A percentile compares a stretch with the other conserved stretches of the same genome.
Conservation (phyloP, 345 rosid genomes). For the Cardamine chenopodiifolia region DNA sequence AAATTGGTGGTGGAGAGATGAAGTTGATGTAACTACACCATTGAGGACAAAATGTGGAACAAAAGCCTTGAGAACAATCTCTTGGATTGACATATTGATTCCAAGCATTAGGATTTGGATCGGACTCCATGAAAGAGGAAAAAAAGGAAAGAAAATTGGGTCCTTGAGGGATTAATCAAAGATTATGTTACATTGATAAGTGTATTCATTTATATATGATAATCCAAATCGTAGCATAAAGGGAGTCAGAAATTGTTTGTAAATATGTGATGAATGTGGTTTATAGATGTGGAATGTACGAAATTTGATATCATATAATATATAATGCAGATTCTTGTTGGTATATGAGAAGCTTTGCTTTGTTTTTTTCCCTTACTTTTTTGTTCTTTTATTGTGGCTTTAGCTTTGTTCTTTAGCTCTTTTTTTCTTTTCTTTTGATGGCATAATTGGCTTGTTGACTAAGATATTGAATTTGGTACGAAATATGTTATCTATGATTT, state of each 20-base stretch:
- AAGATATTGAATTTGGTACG: slow-evolving; percentile 33
- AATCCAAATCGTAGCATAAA: slow-evolving; percentile 22
- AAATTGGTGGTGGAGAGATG: slow-evolving; percentile 68
- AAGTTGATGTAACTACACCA: slow-evolving; percentile 67
- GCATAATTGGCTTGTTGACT: slow-evolving; percentile 45
- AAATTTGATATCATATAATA: slow-evolving; percentile 15
- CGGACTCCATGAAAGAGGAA: slow-evolving; percentile 40
- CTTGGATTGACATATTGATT: slow-evolving; percentile 57
- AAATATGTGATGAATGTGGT: slow-evolving; percentile 11
- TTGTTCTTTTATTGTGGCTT: slow-evolving; percentile 43
- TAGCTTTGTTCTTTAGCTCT: slow-evolving; percentile 42
- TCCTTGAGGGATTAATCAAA: slow-evolving; percentile 18
- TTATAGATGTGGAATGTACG: slow-evolving; percentile 12
- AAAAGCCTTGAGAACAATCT: slow-evolving; percentile 79
- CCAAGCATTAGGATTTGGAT: slow-evolving; percentile 50
- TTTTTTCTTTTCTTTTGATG: slow-evolving; percentile 29
- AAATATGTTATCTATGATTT: slow-evolving; percentile 23
- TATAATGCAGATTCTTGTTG: slow-evolving; percentile 21
- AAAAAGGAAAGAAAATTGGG: neutral
- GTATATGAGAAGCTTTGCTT: slow-evolving; percentile 38
- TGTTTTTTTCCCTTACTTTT: slow-evolving; percentile 10
- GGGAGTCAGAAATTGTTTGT: slow-evolving; percentile 16
- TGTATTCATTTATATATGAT: slow-evolving; percentile 6
- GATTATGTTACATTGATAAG: slow-evolving; percentile 9
- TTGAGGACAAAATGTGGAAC: slow-evolving; percentile 78